Evolutionary conservation across 352 stramenopile genomes (phyloP), one percentile per base, ranked within the genome.

Genomic region (Pythium phragmiticola): DNA sequence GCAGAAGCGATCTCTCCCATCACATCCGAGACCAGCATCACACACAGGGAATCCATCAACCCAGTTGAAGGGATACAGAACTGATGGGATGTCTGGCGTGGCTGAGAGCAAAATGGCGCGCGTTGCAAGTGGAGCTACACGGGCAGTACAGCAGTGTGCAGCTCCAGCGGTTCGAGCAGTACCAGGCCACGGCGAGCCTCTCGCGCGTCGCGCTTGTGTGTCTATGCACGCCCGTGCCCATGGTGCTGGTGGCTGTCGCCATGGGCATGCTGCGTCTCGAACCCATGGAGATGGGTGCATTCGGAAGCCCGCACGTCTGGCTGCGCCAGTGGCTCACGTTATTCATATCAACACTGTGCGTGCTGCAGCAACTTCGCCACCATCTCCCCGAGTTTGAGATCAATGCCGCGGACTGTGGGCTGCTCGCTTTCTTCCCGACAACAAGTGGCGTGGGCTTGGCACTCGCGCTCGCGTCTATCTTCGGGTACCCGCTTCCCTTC

Each of bases 401-500:
- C 34, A 33, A 45, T n/a, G 8, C 36, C 3, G 11, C 54, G 39
- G 30, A 55, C 21, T 43, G 17, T 16, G 4, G 43, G 0, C 21
- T 46, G 11, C 43, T 69, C 30, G 34, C 48, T 0, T 4, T 54
- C 1, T 7, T 43, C 9, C 39, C 57, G 9, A 48, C 57, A 0
- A 43, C 43, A 7, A 51, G 21, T 21, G 37, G 37, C 37, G 57
- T 64, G 19, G 41, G 36, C 9, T 47, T 8, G 7, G 41, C 43
- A 11, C 11, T 69, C 52, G 26, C 37, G 41, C 28, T 41, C 12
- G 34, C 56, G 1, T 12, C 21, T 3, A 16, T 47, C 39, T 30
- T 83, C 17, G 75, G 66, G 4, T 82, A 81, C 34, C 75, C 70
- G 17, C 26, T 84, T 14, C 71, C 75, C 11, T 87, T 87, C 47